A percentile compares a stretch with the other conserved stretches of the same genome.
phyloP scores from a whole-genome alignment of 2,329 filamentous ascomycete genomes.

The Aspergillus vadensis region DNA sequence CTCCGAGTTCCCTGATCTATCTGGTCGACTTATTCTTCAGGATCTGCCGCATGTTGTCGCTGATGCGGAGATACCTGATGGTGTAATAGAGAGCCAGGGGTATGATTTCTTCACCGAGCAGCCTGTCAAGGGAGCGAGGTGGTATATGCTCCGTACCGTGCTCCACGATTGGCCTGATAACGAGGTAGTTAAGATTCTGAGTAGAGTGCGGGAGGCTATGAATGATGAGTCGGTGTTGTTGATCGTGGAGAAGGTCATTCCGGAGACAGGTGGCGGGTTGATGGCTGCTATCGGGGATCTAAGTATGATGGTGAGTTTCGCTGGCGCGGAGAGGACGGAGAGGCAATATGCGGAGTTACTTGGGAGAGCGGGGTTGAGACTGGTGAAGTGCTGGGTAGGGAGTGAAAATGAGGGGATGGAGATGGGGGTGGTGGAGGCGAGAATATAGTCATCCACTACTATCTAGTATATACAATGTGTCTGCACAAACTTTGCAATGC shows the following conservation, averaged over 20 bases:
- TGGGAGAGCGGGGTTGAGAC: not conserved
- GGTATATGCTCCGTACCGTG: conserved; percentile 34
- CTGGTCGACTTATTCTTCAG: conserved; percentile 1
- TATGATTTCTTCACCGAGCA: conserved; percentile 42
- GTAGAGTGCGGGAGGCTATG: conserved; percentile 19
- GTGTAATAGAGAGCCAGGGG: not conserved
- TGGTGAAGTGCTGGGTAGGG: not conserved
- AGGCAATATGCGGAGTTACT: conserved; percentile 8
- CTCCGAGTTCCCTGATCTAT: not conserved
- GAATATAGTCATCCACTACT: not conserved
- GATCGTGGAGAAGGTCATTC: conserved; percentile 18
- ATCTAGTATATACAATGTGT: too few species aligned
- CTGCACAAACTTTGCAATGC: too few species aligned
- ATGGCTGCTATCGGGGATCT: conserved; percentile 14
- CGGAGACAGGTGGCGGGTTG: conserved; percentile 1
- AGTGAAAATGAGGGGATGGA: not conserved
- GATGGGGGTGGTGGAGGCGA: conserved; percentile 1
- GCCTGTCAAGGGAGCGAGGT: conserved; percentile 43
- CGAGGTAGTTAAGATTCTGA: conserved; percentile 13
- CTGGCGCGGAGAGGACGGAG: conserved; percentile 17
- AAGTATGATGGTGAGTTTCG: conserved; percentile 21
- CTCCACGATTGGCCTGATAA: conserved; percentile 37
- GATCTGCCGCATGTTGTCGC: conserved; percentile 3
- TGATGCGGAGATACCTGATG: conserved; percentile 14
- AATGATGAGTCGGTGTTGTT: conserved; percentile 16